Base-by-base conservation (phyloP, 805 yeast genomes). In the Candida ficus region DNA sequence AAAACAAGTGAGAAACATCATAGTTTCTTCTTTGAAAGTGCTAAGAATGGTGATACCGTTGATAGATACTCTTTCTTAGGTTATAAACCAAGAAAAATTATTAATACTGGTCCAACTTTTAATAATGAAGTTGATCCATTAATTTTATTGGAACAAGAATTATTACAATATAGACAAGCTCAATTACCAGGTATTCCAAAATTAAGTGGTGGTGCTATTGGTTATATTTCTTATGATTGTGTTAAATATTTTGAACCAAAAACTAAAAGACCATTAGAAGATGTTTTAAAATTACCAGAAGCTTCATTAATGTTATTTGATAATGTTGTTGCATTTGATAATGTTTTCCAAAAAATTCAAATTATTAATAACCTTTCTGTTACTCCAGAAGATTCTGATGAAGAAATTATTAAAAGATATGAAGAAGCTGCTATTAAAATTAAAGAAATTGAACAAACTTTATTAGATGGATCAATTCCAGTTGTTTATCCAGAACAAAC, bases 161-260 rank as follows among this genome's bases (percentile, higher is more conserved):
- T 93, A 66, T 62, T 67, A 9, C 62, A 69, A 30, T 76, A 74
- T 54, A 75, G 70, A 41, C 88, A 86, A 55, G 87, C 90, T 2
- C 79, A 76, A 51, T 66, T 87, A 37, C 95, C 95, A 0, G 95
- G 95, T 31, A 67, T 90, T 37, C 87, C 96, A 12, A 76, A 74
- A 47, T 67, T 89, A 43, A 81, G 90, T 52, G 99, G 99, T 43
- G 99, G 99, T 48, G 98, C 98, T 6, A 75, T 91, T 40, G 99
- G 99, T 2, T 93, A 89, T 59, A 80, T 93, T 33, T 87, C 97
- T 1, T 93, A 93, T 56, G 99, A 93, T 62, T 93, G 99, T 68
- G 84, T 93, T 56, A 85, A 88, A 60, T 93, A 93, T 63, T 93
- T 93, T 52, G 99, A 93, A 66, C 99, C 99, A 44, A 81, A 73